Conservation (phyloP, 2,329 filamentous ascomycete genomes). For the Eutypa lata region DNA sequence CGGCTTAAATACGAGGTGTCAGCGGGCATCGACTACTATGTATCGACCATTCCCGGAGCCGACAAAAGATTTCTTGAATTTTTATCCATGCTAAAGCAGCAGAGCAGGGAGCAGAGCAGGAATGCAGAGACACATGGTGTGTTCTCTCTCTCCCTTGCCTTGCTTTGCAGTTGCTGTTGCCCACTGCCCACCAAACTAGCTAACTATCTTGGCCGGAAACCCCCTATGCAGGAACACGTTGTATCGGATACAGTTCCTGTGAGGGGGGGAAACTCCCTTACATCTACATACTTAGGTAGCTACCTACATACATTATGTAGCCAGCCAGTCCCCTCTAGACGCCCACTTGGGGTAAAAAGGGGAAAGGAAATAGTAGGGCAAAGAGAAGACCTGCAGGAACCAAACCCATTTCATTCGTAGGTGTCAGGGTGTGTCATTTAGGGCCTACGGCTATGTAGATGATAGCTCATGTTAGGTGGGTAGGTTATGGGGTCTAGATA, state of each 20-base stretch:
- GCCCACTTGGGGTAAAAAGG: background rate
- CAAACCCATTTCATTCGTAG: background rate
- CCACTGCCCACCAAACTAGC: background rate
- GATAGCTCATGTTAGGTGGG: background rate
- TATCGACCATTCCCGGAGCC: background rate
- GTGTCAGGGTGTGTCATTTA: background rate
- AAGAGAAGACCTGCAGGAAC: background rate
- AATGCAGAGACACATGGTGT: background rate
- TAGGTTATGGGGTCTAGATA: no score
- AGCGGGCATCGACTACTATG: background rate
- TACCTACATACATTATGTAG: background rate
- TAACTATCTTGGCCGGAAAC: background rate
- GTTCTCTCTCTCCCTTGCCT: no score
- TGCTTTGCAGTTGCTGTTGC: background rate
- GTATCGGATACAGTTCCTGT: background rate
- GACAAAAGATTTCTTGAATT: background rate
- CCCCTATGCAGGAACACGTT: background rate
- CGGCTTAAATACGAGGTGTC: constrained; percentile 2
- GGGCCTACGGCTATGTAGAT: background rate
- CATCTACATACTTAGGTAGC: no score
- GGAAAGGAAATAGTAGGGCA: background rate
- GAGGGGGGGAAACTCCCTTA: background rate
- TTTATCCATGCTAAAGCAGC: background rate
- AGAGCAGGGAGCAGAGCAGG: background rate
- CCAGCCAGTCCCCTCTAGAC: background rate